Evolutionary conservation across 345 rosid genomes (phyloP).

Genomic region (Excoecaria agallocha): DNA sequence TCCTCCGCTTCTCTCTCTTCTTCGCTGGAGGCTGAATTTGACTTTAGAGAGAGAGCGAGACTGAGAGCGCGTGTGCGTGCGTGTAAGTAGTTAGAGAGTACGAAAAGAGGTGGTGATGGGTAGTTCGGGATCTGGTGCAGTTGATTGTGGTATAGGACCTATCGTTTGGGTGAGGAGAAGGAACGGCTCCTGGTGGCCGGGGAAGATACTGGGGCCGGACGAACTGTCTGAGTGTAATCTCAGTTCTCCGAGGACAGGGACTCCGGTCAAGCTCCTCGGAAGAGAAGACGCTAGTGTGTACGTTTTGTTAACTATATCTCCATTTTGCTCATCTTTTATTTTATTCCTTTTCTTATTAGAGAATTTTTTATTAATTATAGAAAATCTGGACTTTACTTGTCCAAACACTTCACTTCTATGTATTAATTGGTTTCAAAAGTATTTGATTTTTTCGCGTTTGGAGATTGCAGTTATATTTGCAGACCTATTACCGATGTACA

Average conservation of each 20-base stretch:
- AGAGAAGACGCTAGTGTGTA: constrained; percentile 99
- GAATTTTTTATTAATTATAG: background rate
- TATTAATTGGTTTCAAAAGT: background rate
- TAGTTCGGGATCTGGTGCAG: constrained; percentile 50
- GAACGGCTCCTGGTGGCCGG: constrained; percentile 99
- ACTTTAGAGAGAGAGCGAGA: constrained; percentile 7
- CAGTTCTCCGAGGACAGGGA: constrained; percentile 87
- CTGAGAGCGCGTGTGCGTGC: background rate
- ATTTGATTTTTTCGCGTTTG: background rate
- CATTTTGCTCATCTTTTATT: background rate
- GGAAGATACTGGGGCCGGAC: constrained; percentile 74
- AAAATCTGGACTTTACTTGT: background rate
- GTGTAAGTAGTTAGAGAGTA: background rate
- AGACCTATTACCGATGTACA: too few relatives aligned
- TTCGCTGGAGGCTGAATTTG: constrained; percentile 41
- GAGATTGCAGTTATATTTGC: background rate
- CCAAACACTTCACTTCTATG: background rate
- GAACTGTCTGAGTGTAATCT: constrained; percentile 75
- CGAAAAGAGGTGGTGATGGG: constrained; percentile 35
- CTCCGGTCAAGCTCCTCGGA: constrained; percentile 98
- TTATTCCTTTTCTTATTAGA: background rate
- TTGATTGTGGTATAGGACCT: constrained; percentile 42
- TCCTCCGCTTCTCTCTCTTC: constrained; percentile 39
- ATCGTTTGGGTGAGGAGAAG: constrained; percentile 98
- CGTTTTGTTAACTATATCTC: constrained; percentile 20